A percentile compares a stretch with the other conserved stretches of the same genome.
phyloP scores from a whole-genome alignment of 2,329 filamentous ascomycete species.

The Aspergillus sp. region DNA sequence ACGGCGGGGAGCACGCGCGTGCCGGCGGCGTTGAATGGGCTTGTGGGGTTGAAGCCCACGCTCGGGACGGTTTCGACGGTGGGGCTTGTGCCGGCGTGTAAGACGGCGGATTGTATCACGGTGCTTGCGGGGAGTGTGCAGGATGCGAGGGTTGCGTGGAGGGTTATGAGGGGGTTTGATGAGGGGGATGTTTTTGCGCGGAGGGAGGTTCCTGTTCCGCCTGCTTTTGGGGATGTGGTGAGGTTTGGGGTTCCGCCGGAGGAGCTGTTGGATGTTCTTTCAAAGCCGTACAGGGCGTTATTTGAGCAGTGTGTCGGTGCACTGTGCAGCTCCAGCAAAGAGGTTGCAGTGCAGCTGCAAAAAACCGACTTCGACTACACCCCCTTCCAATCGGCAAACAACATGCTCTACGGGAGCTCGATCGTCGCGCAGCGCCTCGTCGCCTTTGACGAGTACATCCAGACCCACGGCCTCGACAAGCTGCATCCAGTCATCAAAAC shows the following conservation, averaged over 20 bases:
- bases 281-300: neutral
- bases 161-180: constrained; percentile 5
- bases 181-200: constrained; percentile 1
- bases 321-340: neutral
- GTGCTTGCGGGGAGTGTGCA: neutral
- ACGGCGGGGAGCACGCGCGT: constrained; percentile 8
- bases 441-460: constrained; percentile 3
- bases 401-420: constrained; percentile 11
- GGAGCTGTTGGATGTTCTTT: neutral
- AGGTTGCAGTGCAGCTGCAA: neutral
- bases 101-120: constrained; percentile 8
- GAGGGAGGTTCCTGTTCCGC: neutral
- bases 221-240: neutral
- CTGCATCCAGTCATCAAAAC: constrained; percentile 3
- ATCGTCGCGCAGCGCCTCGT: constrained; percentile 8
- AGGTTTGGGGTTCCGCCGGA: neutral
- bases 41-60: constrained; percentile 10
- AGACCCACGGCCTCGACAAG: neutral
- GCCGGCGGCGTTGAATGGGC: constrained; percentile 1
- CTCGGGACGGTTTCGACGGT: constrained; percentile 8
- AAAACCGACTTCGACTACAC: neutral
- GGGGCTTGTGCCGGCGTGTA: constrained; percentile 6
- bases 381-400: constrained; percentile 2
- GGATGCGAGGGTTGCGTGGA: constrained; percentile 4
- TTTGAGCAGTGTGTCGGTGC: neutral